Evolutionary conservation across 1,139 yeast species (phyloP).

Genomic region (Debaryomycetaceae sp.): DNA sequence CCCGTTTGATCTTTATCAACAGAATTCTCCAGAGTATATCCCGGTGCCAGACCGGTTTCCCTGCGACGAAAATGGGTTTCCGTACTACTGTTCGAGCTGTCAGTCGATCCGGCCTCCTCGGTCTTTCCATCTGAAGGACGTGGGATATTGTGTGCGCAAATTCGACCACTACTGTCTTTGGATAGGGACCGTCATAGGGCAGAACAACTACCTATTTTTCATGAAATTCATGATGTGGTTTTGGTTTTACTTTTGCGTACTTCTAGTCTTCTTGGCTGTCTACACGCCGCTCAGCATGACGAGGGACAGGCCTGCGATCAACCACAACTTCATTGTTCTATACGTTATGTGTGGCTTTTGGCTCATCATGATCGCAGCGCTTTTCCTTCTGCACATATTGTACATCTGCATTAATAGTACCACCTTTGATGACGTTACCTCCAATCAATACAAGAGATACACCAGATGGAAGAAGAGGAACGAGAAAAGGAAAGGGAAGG

Average conservation of each 20-base stretch:
- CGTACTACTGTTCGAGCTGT: conserved; percentile 57
- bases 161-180: conserved; percentile 69
- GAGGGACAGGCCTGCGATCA: conserved; percentile 22
- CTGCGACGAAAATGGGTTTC: conserved; percentile 60
- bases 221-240: conserved; percentile 44
- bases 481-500: conserved; percentile 5
- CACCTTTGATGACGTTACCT: conserved; percentile 36
- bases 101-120: conserved; percentile 52
- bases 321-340: conserved; percentile 46
- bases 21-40: conserved; percentile 10
- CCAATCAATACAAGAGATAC: conserved; percentile 22
- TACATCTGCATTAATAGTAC: conserved; percentile 44
- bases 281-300: conserved; percentile 23
- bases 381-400: conserved; percentile 32
- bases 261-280: conserved; percentile 21
- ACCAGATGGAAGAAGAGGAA: conserved; percentile 16
- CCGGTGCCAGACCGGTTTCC: conserved; percentile 48
- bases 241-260: conserved; percentile 26
- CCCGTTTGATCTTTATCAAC: conserved; percentile 24
- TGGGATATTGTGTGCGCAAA: conserved; percentile 46
- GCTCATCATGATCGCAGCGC: conserved; percentile 36
- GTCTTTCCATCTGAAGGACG: conserved; percentile 51
- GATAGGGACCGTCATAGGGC: conserved; percentile 59
- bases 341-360: conserved; percentile 40
- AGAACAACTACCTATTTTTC: conserved; percentile 50